Conservation (phyloP, 345 rosid genomes). For the Hibiscus syriacus region DNA sequence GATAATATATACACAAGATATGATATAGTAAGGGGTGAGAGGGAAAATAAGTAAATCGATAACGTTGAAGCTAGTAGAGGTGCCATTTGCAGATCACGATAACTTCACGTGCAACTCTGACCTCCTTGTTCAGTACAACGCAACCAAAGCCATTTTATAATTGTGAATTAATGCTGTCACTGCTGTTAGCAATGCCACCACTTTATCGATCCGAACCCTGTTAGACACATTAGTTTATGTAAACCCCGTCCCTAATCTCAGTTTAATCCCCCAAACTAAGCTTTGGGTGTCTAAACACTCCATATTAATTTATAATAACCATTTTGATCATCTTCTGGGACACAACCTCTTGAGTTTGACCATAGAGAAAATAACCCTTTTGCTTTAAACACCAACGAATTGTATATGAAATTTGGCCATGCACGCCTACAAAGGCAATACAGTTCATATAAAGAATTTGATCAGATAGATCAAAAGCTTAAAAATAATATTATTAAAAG, state of each 20-base stretch:
- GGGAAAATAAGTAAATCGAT: background rate
- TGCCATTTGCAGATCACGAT: conserved; percentile 55
- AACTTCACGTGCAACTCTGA: conserved; percentile 82
- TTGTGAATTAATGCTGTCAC: background rate
- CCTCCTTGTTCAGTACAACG: conserved; percentile 32
- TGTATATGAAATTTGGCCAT: background rate
- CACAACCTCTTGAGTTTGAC: background rate
- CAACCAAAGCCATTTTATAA: background rate
- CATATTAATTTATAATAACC: background rate
- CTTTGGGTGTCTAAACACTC: conserved; percentile 21
- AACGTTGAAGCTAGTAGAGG: conserved; percentile 27
- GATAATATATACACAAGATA: no score
- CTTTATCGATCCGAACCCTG: conserved; percentile 12
- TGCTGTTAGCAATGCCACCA: background rate
- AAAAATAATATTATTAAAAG: no score
- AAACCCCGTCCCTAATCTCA: background rate
- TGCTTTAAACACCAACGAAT: background rate
- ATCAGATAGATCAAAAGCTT: background rate
- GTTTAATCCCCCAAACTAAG: conserved; percentile 18
- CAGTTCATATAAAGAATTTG: background rate
- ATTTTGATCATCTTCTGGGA: background rate
- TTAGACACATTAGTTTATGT: conserved; percentile 2
- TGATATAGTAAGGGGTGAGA: no score
- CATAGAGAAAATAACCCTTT: background rate
- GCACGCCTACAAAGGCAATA: background rate